Evolutionary conservation across 176 grass and related monocot species (phyloP), one percentile per base, ranked within the genome.

Genomic region (Cocos nucifera): DNA sequence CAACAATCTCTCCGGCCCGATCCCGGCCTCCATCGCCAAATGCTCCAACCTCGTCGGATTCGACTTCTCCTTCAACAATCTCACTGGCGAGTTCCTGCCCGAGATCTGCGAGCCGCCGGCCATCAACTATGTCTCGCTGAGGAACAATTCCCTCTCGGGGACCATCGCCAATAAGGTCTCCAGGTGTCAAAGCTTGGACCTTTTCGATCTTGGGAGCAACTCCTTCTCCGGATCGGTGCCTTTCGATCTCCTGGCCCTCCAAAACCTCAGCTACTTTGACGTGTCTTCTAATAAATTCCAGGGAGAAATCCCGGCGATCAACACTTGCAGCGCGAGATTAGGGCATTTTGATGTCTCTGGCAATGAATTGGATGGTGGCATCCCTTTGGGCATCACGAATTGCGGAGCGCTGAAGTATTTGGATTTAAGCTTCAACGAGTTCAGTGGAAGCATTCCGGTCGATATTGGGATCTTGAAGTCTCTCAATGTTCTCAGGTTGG

Each of bases 21-120:
- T 98, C 18, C 93, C 88, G 1, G 28, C 64, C 1, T 80, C 63
- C 14, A 83, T 98, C 58, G 74, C 66, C 24, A 81, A 63, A 44
- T 98, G 93, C 69, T 56, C 76, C 1, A 81, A 82, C 0, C 87
- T 98, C 65, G 78, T 79, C 0, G 93, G 93, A 14, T 83, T 98
- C 69, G 93, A 98, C 75, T 88, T 98, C 73, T 92, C 93, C 32
- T 89, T 83, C 93, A 98, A 98, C 77, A 67, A 74, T 64, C 88
- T 98, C 50, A 76, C 84, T 15, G 93, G 93, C 35, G 84, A 78
- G 14, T 68, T 98, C 78, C 77, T 82, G 5, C 73, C 69, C 2
- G 63, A 65, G 10, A 74, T 98, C 74, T 98, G 87, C 81, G 67
- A 79, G 50, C 84, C 87, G 1, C 84, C 82, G 3, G 76, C 64